Conservation (phyloP, 495 filamentous ascomycete genomes). For the Aspergillus haitiensis region DNA sequence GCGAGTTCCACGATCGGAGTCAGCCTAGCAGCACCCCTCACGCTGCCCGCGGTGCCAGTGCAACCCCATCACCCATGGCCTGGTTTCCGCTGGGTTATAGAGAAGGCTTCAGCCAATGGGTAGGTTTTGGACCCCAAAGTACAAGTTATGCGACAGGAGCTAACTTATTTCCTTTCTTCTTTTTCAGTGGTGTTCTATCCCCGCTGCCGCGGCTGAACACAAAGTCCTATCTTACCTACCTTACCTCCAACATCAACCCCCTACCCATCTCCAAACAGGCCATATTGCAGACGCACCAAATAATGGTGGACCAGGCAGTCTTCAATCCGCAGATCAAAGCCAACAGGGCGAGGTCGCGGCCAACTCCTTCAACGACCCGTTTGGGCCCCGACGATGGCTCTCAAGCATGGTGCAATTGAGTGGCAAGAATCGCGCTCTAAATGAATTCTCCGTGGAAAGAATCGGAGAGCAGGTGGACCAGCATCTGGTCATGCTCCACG, state of each 20-base stretch:
- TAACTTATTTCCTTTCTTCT: constrained; percentile 16
- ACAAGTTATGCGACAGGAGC: constrained; percentile 3
- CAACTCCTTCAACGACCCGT: constrained; percentile 67
- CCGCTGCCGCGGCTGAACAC: constrained; percentile 84
- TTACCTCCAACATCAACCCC: constrained; percentile 71
- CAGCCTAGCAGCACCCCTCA: constrained; percentile 43
- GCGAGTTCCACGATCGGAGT: constrained; percentile 32
- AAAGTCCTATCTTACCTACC: constrained; percentile 86
- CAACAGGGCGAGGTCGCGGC: constrained; percentile 41
- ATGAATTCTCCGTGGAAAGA: constrained; percentile 90
- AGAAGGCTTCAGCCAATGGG: constrained; percentile 91
- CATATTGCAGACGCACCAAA: constrained; percentile 46
- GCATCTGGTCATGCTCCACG: constrained; percentile 95
- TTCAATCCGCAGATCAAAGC: constrained; percentile 41
- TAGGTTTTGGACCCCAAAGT: constrained; percentile 42
- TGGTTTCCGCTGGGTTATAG: constrained; percentile 89
- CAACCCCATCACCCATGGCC: constrained; percentile 32
- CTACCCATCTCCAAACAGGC: constrained; percentile 68
- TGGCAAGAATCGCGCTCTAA: constrained; percentile 83
- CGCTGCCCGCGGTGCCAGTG: constrained; percentile 45
- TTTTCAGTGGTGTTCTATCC: constrained; percentile 74
- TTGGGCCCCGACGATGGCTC: constrained; percentile 83
- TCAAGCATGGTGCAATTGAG: constrained; percentile 80
- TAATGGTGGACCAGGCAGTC: constrained; percentile 38
- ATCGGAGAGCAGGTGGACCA: constrained; percentile 72